Percentiles rank a stretch among this genome's conserved stretches.
Evolutionary conservation across 768 basidiomycete genomes (phyloP).

Genomic region (Chalciporus piperatus): DNA sequence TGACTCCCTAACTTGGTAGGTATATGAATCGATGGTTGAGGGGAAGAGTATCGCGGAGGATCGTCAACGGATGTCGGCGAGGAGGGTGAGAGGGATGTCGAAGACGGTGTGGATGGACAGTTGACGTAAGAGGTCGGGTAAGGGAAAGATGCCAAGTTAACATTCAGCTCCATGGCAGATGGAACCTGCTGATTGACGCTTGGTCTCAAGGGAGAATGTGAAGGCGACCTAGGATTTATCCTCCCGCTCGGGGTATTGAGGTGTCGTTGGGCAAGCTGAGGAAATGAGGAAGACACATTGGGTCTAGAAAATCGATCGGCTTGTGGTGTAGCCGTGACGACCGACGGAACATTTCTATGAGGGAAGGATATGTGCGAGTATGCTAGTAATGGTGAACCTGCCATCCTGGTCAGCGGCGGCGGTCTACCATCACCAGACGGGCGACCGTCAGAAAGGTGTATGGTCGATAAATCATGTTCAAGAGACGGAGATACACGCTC

Average conservation of each 20-base stretch:
- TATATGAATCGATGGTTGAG: constrained; percentile 12
- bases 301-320: constrained; percentile 13
- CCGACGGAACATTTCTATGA: constrained; percentile 50
- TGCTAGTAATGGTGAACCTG: constrained; percentile 12
- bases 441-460: constrained; percentile 17
- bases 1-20: constrained; percentile 19
- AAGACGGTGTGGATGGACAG: constrained; percentile 58
- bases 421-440: constrained; percentile 7
- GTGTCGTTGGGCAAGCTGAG: constrained; percentile 26
- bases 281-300: constrained; percentile 15
- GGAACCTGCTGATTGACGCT: constrained; percentile 14
- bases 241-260: constrained; percentile 21
- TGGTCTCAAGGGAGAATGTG: constrained; percentile 29
- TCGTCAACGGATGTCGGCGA: constrained; percentile 30
- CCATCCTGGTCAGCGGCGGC: background rate
- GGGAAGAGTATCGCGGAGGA: constrained; percentile 19
- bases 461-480: constrained; percentile 20
- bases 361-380: constrained; percentile 27
- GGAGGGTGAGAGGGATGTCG: constrained; percentile 51
- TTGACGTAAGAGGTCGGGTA: constrained; percentile 40
- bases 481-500: constrained; percentile 15
- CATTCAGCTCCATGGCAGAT: constrained; percentile 13
- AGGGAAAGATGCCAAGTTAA: constrained; percentile 8
- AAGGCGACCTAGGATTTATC: constrained; percentile 29
- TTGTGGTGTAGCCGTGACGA: constrained; percentile 44